phyloP scores from a whole-genome alignment of 2,329 filamentous ascomycete genomes.

The Neurospora crassa region DNA sequence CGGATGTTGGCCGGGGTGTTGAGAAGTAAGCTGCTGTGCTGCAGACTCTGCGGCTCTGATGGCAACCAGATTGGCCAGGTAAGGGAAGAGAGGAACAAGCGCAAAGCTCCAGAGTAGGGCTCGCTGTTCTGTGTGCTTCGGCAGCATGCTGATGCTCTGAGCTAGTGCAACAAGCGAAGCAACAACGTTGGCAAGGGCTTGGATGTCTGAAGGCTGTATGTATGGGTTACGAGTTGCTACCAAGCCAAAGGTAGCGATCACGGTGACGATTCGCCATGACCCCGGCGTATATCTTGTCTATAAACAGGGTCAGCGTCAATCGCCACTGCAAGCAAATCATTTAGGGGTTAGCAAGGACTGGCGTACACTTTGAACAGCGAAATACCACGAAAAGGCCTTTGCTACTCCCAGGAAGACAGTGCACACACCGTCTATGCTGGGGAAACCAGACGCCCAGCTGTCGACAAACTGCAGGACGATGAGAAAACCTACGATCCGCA shows the following conservation, averaged over 20 bases:
- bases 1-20: slow-evolving; percentile 22
- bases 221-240: slow-evolving; percentile 22
- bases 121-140: slow-evolving; percentile 21
- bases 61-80: slow-evolving; percentile 19
- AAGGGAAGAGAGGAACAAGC: slow-evolving; percentile 23
- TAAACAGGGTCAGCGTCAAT: neutral
- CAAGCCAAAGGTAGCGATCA: slow-evolving; percentile 24
- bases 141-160: slow-evolving; percentile 23
- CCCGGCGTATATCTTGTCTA: slow-evolving; percentile 20
- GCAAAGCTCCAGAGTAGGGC: slow-evolving; percentile 23
- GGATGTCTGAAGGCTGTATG: slow-evolving; percentile 18
- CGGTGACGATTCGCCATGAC: slow-evolving; percentile 24
- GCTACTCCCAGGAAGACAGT: slow-evolving; percentile 17
- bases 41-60: slow-evolving; percentile 15
- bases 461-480: slow-evolving; percentile 12
- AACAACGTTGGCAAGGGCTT: slow-evolving; percentile 19
- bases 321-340: neutral
- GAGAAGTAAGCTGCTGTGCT: slow-evolving; percentile 3
- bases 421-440: slow-evolving; percentile 7
- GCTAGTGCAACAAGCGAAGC: slow-evolving; percentile 23
- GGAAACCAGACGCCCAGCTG: slow-evolving; percentile 17
- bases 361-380: slow-evolving; percentile 23
- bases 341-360: too few species aligned
- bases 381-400: slow-evolving; percentile 29
- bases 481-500: slow-evolving; percentile 14